phyloP scores from a whole-genome alignment of 345 rosid genomes.

The Citrus trifoliata region DNA sequence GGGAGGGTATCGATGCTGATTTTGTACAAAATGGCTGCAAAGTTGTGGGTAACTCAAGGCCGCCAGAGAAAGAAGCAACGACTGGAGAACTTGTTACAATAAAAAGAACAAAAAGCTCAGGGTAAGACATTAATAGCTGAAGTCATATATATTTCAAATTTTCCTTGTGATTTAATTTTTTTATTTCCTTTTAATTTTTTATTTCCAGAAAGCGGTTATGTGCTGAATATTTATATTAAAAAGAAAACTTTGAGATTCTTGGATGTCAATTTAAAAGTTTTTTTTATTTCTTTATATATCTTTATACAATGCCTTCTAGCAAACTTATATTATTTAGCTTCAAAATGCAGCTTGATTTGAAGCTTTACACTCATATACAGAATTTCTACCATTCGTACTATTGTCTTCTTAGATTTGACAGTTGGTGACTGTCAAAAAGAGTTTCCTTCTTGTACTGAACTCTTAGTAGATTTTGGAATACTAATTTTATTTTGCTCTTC shows the following conservation, averaged over 20 bases:
- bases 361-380: background rate
- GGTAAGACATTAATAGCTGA: constrained; percentile 29
- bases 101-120: constrained; percentile 24
- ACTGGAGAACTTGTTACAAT: constrained; percentile 33
- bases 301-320: background rate
- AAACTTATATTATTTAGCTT: background rate
- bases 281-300: background rate
- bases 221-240: background rate
- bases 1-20: constrained; percentile 28
- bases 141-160: background rate
- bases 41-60: constrained; percentile 26
- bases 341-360: background rate
- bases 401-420: background rate
- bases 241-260: background rate
- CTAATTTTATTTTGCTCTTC: background rate
- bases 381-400: background rate
- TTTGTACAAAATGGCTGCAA: constrained; percentile 26
- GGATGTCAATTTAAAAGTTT: background rate
- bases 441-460: background rate
- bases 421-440: background rate
- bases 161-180: background rate
- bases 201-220: background rate
- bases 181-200: background rate
- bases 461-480: background rate
- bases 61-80: constrained; percentile 31